These are phyloP conservation scores for Mortierella alpina DNA, from an alignment of 192 early-diverging fungal genomes.

Conservation along the genomic window DNA sequence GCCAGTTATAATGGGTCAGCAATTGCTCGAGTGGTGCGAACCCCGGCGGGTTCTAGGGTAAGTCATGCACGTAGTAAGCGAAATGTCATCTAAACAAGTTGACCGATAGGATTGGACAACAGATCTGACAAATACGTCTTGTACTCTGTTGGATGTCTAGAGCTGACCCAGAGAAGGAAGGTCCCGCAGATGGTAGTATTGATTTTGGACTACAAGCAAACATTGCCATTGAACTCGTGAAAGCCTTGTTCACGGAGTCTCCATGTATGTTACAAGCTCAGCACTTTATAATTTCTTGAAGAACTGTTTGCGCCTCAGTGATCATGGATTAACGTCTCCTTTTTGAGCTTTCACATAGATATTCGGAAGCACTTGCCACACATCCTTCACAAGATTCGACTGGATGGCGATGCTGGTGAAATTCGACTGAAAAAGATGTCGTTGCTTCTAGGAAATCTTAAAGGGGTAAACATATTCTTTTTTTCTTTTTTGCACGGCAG, in stretches of 20 bases:
- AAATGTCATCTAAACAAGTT: background rate
- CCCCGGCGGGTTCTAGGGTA: constrained; percentile 73
- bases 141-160: constrained; percentile 11
- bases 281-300: background rate
- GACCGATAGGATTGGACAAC: background rate
- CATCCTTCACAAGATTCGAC: constrained; percentile 66
- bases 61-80: constrained; percentile 24
- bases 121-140: background rate
- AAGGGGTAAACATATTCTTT: constrained; percentile 43
- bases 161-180: constrained; percentile 42
- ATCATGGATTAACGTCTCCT: background rate
- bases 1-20: constrained; percentile 74
- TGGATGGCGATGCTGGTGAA: constrained; percentile 58
- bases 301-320: background rate
- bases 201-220: constrained; percentile 64
- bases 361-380: constrained; percentile 73
- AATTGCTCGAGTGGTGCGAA: constrained; percentile 84
- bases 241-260: constrained; percentile 58
- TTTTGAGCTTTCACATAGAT: constrained; percentile 23
- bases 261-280: constrained; percentile 32
- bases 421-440: constrained; percentile 53
- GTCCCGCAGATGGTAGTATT: constrained; percentile 21
- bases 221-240: constrained; percentile 75
- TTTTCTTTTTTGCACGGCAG: background rate
- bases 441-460: constrained; percentile 49